Conservation (phyloP, 129 eudicot species). For the Pseudognaphalium luteoalbum region DNA sequence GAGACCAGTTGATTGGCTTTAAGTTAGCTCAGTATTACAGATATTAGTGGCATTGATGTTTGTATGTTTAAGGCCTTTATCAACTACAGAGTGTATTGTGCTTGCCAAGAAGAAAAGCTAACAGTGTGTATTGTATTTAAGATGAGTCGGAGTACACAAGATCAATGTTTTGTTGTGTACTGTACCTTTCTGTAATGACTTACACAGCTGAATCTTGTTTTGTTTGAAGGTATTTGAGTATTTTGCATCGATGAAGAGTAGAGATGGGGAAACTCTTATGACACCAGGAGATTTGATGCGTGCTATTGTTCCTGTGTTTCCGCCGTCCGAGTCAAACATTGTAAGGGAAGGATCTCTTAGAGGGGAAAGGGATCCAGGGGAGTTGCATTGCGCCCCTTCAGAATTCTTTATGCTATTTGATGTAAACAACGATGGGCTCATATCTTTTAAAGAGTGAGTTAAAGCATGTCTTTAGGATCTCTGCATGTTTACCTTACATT, state of each 20-base stretch:
- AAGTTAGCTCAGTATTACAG: not conserved
- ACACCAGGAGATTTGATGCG: slow-evolving; percentile 90
- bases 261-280: slow-evolving; percentile 64
- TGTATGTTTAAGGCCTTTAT: not conserved
- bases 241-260: slow-evolving; percentile 63
- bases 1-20: not conserved
- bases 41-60: not conserved
- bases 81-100: not conserved
- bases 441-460: slow-evolving; percentile 88
- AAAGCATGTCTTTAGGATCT: slow-evolving; percentile 5
- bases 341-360: slow-evolving; percentile 79
- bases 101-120: not conserved
- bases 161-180: slow-evolving; percentile 4
- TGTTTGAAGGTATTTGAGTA: slow-evolving; percentile 68
- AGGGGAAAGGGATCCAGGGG: slow-evolving; percentile 83
- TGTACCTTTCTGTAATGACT: slow-evolving; percentile 17
- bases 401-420: slow-evolving; percentile 85
- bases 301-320: slow-evolving; percentile 89
- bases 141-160: slow-evolving; percentile 8
- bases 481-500: not conserved
- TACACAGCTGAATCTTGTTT: slow-evolving; percentile 19
- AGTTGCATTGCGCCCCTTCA: slow-evolving; percentile 71
- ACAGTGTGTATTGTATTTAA: slow-evolving; percentile 7
- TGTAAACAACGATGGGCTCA: slow-evolving; percentile 70
- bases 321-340: slow-evolving; percentile 78